Percentiles rank a stretch among this genome's conserved stretches.
Conservation (phyloP, 31 red algal genomes). For the Asparagopsis taxiformis region DNA sequence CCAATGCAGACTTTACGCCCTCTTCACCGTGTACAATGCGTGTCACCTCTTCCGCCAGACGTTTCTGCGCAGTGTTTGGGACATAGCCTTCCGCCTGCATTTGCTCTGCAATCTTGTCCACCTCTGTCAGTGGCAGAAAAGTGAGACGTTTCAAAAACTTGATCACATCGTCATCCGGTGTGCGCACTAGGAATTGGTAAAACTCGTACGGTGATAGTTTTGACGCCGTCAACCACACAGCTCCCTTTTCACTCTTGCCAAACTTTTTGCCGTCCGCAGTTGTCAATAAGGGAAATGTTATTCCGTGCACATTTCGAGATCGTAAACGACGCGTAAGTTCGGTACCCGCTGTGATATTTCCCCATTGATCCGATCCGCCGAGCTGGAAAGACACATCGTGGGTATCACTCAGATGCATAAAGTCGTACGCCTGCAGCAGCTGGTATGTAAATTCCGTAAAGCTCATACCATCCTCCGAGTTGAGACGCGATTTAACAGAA, state of each 20-base stretch:
- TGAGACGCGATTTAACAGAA: constrained; percentile 71
- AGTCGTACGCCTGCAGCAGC: constrained; percentile 97
- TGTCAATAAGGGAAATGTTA: constrained; percentile 92
- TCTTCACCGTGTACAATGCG: constrained; percentile 87
- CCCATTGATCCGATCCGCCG: constrained; percentile 97
- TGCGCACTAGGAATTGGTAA: constrained; percentile 84
- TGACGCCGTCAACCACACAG: constrained; percentile 78
- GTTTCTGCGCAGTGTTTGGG: constrained; percentile 68
- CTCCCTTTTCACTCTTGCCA: constrained; percentile 78
- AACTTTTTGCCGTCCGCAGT: constrained; percentile 92
- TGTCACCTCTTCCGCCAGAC: constrained; percentile 89
- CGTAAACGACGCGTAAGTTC: constrained; percentile 80
- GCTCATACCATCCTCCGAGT: constrained; percentile 86
- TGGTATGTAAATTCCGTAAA: constrained; percentile 99
- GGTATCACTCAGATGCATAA: constrained; percentile 70
- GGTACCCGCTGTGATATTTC: constrained; percentile 93
- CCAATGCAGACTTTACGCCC: constrained; percentile 61
- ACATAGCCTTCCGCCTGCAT: constrained; percentile 22
- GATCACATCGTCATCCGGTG: constrained; percentile 79
- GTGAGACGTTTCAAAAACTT: constrained; percentile 76
- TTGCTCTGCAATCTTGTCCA: constrained; percentile 39
- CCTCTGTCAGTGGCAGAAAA: constrained; percentile 75
- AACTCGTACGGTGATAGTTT: constrained; percentile 95
- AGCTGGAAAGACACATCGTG: constrained; percentile 69
- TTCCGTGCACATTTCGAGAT: constrained; percentile 45